phyloP scores from a whole-genome alignment of 2,329 filamentous ascomycete genomes.

The Microcyclosporella mali region DNA sequence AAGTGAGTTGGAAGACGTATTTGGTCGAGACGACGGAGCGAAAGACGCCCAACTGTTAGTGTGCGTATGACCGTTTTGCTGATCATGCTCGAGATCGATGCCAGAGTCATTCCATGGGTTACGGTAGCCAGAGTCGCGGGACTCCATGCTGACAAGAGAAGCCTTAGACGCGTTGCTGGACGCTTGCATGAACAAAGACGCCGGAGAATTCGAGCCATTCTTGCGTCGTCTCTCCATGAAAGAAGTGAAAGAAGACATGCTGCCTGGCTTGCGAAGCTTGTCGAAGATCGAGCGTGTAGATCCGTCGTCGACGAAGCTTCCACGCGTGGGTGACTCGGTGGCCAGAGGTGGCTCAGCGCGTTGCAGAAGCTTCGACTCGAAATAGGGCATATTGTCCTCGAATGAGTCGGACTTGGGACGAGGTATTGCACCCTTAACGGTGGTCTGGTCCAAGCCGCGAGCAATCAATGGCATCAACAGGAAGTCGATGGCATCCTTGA shows the following conservation, averaged over 20 bases:
- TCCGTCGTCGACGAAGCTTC: conserved; percentile 76
- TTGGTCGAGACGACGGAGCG: conserved; percentile 55
- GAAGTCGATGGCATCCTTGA: conserved; percentile 95
- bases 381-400: conserved; percentile 92
- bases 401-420: conserved; percentile 99
- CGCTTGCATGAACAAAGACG: conserved; percentile 71
- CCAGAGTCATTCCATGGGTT: conserved; percentile 98
- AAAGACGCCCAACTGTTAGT: conserved; percentile 40
- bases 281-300: conserved; percentile 82
- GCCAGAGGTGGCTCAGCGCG: conserved; percentile 72
- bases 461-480: conserved; percentile 79
- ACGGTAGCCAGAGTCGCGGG: conserved; percentile 86
- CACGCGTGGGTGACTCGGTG: conserved; percentile 83
- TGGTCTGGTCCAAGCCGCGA: conserved; percentile 77
- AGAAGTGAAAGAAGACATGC: conserved; percentile 91
- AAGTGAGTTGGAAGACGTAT: conserved; percentile 57
- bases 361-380: conserved; percentile 93
- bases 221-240: conserved; percentile 90
- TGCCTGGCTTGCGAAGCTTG: conserved; percentile 86
- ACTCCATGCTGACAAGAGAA: conserved; percentile 92
- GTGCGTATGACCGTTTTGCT: conserved; percentile 33
- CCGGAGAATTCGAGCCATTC: conserved; percentile 73
- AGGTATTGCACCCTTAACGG: conserved; percentile 89
- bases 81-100: conserved; percentile 87
- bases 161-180: conserved; percentile 93